Base-by-base conservation (phyloP, 2,329 filamentous ascomycete species). In the Clarireedia hainanense region DNA sequence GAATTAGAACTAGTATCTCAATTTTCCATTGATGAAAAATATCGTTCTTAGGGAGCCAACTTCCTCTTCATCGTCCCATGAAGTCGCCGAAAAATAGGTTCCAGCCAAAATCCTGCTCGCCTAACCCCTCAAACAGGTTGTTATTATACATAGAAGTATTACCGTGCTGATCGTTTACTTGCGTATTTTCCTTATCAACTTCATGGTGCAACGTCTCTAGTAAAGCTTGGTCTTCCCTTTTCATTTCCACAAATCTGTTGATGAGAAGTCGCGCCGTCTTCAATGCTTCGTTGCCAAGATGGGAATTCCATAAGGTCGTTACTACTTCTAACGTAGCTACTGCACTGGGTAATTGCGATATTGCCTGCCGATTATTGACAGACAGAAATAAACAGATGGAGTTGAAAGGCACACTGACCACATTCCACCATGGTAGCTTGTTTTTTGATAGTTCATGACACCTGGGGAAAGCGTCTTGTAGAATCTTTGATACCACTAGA, bases 361-460 rank as follows among this genome's bases (percentile, higher is more conserved):
- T 50, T 40, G 58, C 63, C 24, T 62, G 59, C 4, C 57, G 30
- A 7, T 57, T 64, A 6, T 50, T 52, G 14, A 65, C 47, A 4
- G 58, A 58, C 1, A 65, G 39, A 5, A 65, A 57, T 14, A 66
- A 50, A 39, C 62, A 64, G 7, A 62, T 43, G 9, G 58, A 55
- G 14, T 62, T 61, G 45, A 64, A 64, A 23, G 63, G 60, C 5
- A 56, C 57, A 17, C 58, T 49, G 5, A 64, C 47, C 6, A 64
- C 51, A 47, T 61, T 62, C 62, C 63, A 66, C 63, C 63, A 66
- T 17, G 58, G 58, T 10, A 61, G 50, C 6, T 42, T 27, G 43
- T 54, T 55, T 5, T 17, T 56, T 7, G 39, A 50, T 3, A 65
- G 50, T 27, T 54, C 59, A 14, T 30, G 55, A 1, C 53, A 58